phyloP scores from a whole-genome alignment of 768 basidiomycete species.

The Rhizopogon salebrosus region DNA sequence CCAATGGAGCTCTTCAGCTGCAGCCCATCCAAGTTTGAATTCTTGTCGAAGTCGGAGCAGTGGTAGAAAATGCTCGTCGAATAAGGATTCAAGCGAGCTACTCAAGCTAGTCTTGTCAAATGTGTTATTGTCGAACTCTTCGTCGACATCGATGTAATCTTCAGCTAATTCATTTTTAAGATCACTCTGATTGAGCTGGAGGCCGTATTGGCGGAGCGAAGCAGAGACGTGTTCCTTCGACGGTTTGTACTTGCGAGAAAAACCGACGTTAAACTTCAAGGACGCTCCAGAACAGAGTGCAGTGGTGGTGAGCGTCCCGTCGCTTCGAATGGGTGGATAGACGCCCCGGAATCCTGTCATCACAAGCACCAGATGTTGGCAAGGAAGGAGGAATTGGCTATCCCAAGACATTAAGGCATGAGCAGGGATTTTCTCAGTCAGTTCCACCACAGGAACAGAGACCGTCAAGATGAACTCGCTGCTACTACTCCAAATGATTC shows the following conservation, averaged over 20 bases:
- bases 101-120: slow-evolving; percentile 65
- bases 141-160: neutral
- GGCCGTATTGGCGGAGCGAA: slow-evolving; percentile 44
- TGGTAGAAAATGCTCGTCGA: slow-evolving; percentile 52
- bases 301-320: slow-evolving; percentile 34
- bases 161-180: slow-evolving; percentile 3
- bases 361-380: slow-evolving; percentile 59
- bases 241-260: slow-evolving; percentile 59
- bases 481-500: slow-evolving; percentile 45
- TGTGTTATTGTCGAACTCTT: slow-evolving; percentile 20
- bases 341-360: slow-evolving; percentile 49
- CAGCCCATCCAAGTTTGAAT: slow-evolving; percentile 63
- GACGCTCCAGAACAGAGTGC: slow-evolving; percentile 30
- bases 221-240: slow-evolving; percentile 41
- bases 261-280: slow-evolving; percentile 57
- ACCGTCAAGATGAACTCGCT: slow-evolving; percentile 52
- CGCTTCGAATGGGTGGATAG: slow-evolving; percentile 47
- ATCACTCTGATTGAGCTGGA: slow-evolving; percentile 37
- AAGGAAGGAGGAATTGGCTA: slow-evolving; percentile 49
- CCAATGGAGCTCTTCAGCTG: slow-evolving; percentile 50
- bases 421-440: slow-evolving; percentile 50
- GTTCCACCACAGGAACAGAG: slow-evolving; percentile 48
- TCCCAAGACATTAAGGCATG: slow-evolving; percentile 76
- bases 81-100: slow-evolving; percentile 53
- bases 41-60: slow-evolving; percentile 47